Percentiles rank a stretch among this genome's conserved stretches.
These are phyloP conservation scores for Chaetoscypha palmicola DNA, from an alignment of 2,329 filamentous ascomycete species.

Conservation along the genomic window DNA sequence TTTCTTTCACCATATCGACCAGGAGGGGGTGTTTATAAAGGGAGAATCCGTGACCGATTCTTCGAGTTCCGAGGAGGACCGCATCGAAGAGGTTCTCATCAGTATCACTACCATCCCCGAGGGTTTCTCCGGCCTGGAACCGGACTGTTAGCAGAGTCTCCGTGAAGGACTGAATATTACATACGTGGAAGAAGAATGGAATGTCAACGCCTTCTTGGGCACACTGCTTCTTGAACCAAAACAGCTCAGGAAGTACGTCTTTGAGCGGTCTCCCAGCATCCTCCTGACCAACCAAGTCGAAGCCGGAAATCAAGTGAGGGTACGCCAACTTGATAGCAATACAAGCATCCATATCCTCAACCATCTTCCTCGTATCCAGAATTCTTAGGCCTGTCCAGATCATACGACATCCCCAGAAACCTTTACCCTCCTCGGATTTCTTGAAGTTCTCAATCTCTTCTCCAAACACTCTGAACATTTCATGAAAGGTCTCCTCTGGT, in stretches of 20 bases:
- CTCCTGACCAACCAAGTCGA: conserved; percentile 86
- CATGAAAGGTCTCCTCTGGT: conserved; percentile 59
- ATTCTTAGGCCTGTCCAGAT: conserved; percentile 76
- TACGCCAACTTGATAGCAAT: conserved; percentile 73
- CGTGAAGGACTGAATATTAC: background rate
- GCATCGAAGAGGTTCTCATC: conserved; percentile 86
- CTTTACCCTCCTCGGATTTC: conserved; percentile 57
- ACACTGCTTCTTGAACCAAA: conserved; percentile 90
- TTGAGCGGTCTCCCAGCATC: conserved; percentile 68
- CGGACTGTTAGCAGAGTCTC: background rate
- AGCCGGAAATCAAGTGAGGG: conserved; percentile 75
- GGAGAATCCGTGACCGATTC: conserved; percentile 85
- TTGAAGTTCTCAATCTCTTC: conserved; percentile 77
- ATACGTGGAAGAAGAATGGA: conserved; percentile 82
- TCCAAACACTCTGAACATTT: conserved; percentile 65
- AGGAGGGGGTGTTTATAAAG: conserved; percentile 88
- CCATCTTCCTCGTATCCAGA: conserved; percentile 56
- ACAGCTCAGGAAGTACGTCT: conserved; percentile 74
- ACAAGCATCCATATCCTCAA: conserved; percentile 81
- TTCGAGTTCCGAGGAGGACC: conserved; percentile 74
- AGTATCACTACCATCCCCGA: conserved; percentile 68
- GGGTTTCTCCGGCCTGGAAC: conserved; percentile 68
- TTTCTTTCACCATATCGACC: conserved; percentile 81
- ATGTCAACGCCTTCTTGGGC: conserved; percentile 70
- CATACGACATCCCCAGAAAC: conserved; percentile 77